Evolutionary conservation across 306 rosid genomes (phyloP).

Genomic region (Fragaria nilgerrensis): DNA sequence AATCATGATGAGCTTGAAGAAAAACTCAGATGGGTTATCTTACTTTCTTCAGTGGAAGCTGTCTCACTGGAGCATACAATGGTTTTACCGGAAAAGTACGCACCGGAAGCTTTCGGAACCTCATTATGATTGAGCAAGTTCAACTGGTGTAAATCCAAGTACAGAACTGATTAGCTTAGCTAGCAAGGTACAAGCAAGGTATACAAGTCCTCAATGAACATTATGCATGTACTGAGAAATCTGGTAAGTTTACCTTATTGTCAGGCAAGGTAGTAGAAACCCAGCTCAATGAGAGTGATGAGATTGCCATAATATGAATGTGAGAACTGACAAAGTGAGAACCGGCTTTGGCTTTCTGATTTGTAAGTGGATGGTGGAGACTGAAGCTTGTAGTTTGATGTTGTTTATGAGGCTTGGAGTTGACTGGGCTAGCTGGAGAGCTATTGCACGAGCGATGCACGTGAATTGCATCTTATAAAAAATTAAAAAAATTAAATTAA

Average conservation of each 20-base stretch:
- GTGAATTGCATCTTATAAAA: neutral
- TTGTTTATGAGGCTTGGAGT: constrained; percentile 27
- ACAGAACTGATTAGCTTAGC: neutral
- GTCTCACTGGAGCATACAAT: constrained; percentile 44
- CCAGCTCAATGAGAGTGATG: constrained; percentile 60
- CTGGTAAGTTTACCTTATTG: constrained; percentile 44
- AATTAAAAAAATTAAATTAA: neutral
- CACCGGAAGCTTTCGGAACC: constrained; percentile 31
- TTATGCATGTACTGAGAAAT: neutral
- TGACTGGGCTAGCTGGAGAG: constrained; percentile 8
- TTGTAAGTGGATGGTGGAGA: constrained; percentile 23
- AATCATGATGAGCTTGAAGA: neutral
- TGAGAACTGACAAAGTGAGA: constrained; percentile 16
- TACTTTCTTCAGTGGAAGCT: constrained; percentile 49
- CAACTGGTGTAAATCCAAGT: constrained; percentile 38
- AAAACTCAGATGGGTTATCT: constrained; percentile 21
- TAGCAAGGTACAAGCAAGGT: neutral
- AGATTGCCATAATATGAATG: constrained; percentile 52
- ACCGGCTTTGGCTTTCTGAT: constrained; percentile 24
- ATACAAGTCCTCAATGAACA: neutral
- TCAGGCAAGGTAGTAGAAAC: constrained; percentile 46
- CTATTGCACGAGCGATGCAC: constrained; percentile 12
- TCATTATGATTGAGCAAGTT: constrained; percentile 47
- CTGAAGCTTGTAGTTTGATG: constrained; percentile 19
- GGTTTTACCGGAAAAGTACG: constrained; percentile 38